Conservation (phyloP, 805 yeast species). For the Saccharomycopsis selenospora region DNA sequence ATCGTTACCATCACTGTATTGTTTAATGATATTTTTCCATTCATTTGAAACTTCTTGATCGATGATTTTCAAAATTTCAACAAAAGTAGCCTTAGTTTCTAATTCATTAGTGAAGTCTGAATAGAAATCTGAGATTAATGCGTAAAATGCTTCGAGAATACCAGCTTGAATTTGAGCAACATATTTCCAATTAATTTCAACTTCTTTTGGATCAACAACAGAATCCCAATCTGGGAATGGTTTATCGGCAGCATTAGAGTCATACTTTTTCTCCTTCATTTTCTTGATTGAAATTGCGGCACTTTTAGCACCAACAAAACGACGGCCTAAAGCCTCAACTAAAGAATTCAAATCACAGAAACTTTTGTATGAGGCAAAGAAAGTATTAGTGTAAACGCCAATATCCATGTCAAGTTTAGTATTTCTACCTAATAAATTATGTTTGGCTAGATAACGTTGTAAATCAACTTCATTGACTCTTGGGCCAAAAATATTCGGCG, state of each 20-base stretch:
- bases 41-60: slow-evolving; percentile 54
- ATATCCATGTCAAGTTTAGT: slow-evolving; percentile 52
- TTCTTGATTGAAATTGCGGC: slow-evolving; percentile 49
- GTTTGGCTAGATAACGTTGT: slow-evolving; percentile 31
- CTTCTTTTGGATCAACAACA: slow-evolving; percentile 30
- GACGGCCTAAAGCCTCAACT: slow-evolving; percentile 42
- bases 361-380: slow-evolving; percentile 62
- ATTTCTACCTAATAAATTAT: slow-evolving; percentile 7
- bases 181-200: slow-evolving; percentile 53
- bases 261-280: slow-evolving; percentile 25
- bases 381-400: slow-evolving; percentile 56
- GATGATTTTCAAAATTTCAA: slow-evolving; percentile 57
- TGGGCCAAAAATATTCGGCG: slow-evolving; percentile 50
- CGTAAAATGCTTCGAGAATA: slow-evolving; percentile 64
- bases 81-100: slow-evolving; percentile 48
- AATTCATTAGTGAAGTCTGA: slow-evolving; percentile 67
- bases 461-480: slow-evolving; percentile 38
- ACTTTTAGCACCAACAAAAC: slow-evolving; percentile 56
- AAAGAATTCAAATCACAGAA: slow-evolving; percentile 52
- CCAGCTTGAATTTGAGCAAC: slow-evolving; percentile 78
- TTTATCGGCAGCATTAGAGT: slow-evolving; percentile 25
- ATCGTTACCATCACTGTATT: slow-evolving; percentile 23
- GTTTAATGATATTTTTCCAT: slow-evolving; percentile 38
- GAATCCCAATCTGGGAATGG: slow-evolving; percentile 56
- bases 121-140: slow-evolving; percentile 67